Conservation (phyloP, 225 moss, liverwort and hornwort species). For the Thuidium tamariscinum region DNA sequence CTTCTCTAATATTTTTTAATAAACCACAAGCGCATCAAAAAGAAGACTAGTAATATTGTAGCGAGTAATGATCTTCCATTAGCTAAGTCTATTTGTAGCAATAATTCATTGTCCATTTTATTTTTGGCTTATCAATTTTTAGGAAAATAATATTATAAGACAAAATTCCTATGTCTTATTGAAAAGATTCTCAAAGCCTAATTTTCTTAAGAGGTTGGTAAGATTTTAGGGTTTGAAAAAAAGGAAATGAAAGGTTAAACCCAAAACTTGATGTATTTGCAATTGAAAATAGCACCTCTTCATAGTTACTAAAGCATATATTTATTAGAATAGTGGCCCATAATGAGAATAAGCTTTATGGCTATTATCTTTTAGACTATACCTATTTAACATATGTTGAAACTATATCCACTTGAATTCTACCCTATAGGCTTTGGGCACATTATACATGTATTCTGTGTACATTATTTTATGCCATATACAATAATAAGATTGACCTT, state of each 20-base stretch:
- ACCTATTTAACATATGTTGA: neutral
- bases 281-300: neutral
- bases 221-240: neutral
- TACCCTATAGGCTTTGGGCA: accelerated
- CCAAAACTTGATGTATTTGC: neutral
- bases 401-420: neutral
- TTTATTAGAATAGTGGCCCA: accelerated
- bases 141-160: no score
- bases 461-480: no score
- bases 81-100: neutral
- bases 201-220: no score
- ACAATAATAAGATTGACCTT: neutral
- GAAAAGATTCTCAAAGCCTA: neutral
- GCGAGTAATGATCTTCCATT: conserved; percentile 4
- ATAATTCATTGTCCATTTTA: neutral
- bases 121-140: neutral
- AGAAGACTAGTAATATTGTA: neutral
- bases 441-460: neutral
- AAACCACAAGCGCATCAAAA: conserved; percentile 2
- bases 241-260: neutral
- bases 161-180: neutral
- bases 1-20: neutral
- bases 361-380: neutral
- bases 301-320: neutral
- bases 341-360: neutral